Percentiles rank a stretch among this genome's conserved stretches.
phyloP scores from a whole-genome alignment of 192 early-diverging fungal genomes.

The Backusella westeae region DNA sequence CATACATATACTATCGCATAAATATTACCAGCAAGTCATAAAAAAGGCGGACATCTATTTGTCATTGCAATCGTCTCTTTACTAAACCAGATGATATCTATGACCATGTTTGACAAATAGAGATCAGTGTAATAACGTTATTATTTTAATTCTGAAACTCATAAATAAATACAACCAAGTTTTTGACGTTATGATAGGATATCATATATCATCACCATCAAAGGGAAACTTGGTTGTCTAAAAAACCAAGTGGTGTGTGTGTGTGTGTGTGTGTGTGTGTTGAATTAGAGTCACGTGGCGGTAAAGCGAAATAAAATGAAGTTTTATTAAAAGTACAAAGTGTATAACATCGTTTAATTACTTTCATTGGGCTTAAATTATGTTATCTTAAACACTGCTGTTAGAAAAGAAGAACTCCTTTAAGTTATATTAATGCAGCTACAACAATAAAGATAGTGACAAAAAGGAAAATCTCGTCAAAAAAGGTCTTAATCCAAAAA shows the following conservation, averaged over 20 bases:
- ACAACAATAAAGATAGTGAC: background rate
- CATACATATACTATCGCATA: too few relatives aligned
- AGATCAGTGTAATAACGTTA: too few relatives aligned
- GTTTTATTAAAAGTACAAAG: background rate
- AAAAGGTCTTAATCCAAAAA: background rate
- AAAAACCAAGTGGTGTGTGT: background rate
- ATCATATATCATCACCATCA: background rate
- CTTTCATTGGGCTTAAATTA: background rate
- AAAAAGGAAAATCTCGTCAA: background rate
- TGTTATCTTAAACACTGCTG: background rate
- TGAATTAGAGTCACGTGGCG: background rate
- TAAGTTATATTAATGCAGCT: background rate
- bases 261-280: too few relatives aligned
- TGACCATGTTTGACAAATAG: too few relatives aligned
- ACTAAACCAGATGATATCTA: too few relatives aligned
- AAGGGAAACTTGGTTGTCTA: background rate
- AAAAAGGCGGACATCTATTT: too few relatives aligned
- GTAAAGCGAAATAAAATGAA: background rate
- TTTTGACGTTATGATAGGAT: background rate
- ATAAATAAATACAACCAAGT: background rate
- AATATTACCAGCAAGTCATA: too few relatives aligned
- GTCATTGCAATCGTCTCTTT: too few relatives aligned
- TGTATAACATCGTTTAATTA: background rate
- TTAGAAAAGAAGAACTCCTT: background rate
- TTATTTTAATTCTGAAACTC: too few relatives aligned